Evolutionary conservation across 1,284 basidiomycete species (phyloP).

Genomic region (Meira nashicola): DNA sequence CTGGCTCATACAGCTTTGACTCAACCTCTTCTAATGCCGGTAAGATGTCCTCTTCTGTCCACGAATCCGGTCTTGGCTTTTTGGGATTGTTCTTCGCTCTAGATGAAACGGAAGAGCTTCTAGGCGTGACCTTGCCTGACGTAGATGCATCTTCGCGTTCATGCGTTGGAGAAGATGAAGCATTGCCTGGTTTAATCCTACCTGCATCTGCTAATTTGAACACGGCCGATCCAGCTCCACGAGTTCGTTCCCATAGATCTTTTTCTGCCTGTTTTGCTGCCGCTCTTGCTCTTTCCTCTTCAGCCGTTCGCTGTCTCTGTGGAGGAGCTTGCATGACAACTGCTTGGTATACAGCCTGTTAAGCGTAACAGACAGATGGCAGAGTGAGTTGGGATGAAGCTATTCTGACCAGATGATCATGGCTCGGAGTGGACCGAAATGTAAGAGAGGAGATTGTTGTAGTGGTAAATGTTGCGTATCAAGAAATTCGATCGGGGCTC

Average conservation of each 20-base stretch:
- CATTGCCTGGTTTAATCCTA: constrained; percentile 7
- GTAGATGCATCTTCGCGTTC: constrained; percentile 14
- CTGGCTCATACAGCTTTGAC: constrained; percentile 12
- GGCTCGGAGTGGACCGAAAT: no score
- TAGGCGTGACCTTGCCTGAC: constrained; percentile 9
- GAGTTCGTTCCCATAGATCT: constrained; percentile 43
- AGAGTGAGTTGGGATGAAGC: not conserved
- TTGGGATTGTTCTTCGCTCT: not conserved
- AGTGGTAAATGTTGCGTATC: no score
- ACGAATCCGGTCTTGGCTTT: not conserved
- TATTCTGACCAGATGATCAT: not conserved
- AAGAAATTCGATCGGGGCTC: no score
- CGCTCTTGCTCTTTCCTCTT: constrained; percentile 18
- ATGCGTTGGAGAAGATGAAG: constrained; percentile 10
- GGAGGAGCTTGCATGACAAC: not conserved
- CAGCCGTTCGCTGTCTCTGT: constrained; percentile 4
- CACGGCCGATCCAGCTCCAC: constrained; percentile 45
- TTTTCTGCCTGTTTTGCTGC: constrained; percentile 38
- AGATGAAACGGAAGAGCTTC: not conserved
- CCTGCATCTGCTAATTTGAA: constrained; percentile 33
- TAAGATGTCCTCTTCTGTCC: constrained; percentile 16
- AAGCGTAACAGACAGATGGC: no score
- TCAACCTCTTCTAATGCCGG: constrained; percentile 17
- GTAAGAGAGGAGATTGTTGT: no score
- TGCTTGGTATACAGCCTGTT: no score